Base-by-base conservation (phyloP, 225 moss, liverwort and hornwort species). In the Sphagnum tenellum region DNA sequence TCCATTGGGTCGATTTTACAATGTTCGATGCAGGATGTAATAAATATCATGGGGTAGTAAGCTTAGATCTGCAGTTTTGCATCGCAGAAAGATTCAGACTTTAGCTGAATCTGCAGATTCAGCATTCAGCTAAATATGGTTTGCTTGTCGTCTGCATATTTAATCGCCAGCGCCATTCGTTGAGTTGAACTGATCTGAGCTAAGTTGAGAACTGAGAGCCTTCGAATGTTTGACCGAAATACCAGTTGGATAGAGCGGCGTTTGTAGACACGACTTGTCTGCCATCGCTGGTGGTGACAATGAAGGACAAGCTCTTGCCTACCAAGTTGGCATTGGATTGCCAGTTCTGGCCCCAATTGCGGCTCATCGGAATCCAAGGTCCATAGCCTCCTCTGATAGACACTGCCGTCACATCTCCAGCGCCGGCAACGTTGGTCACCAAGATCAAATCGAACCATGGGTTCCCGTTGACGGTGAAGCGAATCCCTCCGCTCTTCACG, bases 261-360 rank as follows among this genome's bases (percentile, higher is more conserved):
- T 78, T 64, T 13, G 4, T 47, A 50, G 67, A 73, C 6, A 75
- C 47, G 3, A 70, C 48, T 11, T 74, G 60, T 71, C 73, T 82
- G 7, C 67, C 62, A 62, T 81, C 76, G 56, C 85, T 81, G 8
- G 85, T 85, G 56, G 75, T 65, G 12, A 81, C 64, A 50, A 75
- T 75, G 72, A 85, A 69, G 45, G 71, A 69, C 12, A 85, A 70
- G 4, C 64, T 70, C 50, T 79, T 76, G 13, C 81, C 76, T 7
- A 73, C 75, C 13, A 81, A 61, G 56, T 78, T 81, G 45, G 66
- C 63, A 5, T 59, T 60, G 62, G 76, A 75, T 52, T 81, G 78
- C 85, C 85, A 85, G 67, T 85, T 85, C 1, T 64, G 65, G 50
- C 85, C 85, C 85, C 85, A 85, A 52, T 68, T 81, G 45, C 70